Evolutionary conservation across 169 alveolate genomes (phyloP), one percentile per base, ranked within the genome.

Genomic region (Eimeria tenella): DNA sequence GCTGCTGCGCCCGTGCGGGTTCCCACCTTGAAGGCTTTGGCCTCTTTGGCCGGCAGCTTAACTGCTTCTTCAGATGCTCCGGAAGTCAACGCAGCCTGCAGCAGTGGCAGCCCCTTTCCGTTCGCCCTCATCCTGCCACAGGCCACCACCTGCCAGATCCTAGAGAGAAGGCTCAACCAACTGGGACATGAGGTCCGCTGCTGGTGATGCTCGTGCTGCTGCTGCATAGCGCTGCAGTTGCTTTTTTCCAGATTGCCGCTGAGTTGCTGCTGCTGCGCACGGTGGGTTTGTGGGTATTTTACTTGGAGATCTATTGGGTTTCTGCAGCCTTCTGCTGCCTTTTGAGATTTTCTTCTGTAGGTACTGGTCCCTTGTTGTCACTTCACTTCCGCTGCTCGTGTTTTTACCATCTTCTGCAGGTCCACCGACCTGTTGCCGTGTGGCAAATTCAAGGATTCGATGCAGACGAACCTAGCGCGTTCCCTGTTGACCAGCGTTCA

Each of bases 31-130:
- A 56, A 60, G 77, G 56, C 91, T 17, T 42, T 62, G 25, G 77
- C 73, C 8, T 21, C 91, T 25, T 10, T 25, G 4, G 91, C 79
- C 3, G 65, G 77, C 79, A 17, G 63, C 19, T 19, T 55, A 6
- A 31, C 89, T 7, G 70, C 89, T 9, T 65, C 89, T 10, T 65
- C 89, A 79, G 88, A 79, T 7, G 52, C 52, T 1, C 53, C 65
- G 13, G 71, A 79, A 19, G 25, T 11, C 23, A n/a, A 13, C 4
- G 83, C 93, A 11, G 70, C 86, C 23, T 60, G 86, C 93, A 87
- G 93, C 93, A 87, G 94, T 88, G 21, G 52, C 79, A 89, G 81
- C 11, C 94, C 94, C 65, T 89, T 73, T 31, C 88, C 94, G 65
- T 89, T 71, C 79, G 42, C 88, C 11, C 87, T 89, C 81, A 74